These are phyloP conservation scores for Yamadazyma mexicana DNA, from an alignment of 1,139 yeast species.

Conservation along the genomic window DNA sequence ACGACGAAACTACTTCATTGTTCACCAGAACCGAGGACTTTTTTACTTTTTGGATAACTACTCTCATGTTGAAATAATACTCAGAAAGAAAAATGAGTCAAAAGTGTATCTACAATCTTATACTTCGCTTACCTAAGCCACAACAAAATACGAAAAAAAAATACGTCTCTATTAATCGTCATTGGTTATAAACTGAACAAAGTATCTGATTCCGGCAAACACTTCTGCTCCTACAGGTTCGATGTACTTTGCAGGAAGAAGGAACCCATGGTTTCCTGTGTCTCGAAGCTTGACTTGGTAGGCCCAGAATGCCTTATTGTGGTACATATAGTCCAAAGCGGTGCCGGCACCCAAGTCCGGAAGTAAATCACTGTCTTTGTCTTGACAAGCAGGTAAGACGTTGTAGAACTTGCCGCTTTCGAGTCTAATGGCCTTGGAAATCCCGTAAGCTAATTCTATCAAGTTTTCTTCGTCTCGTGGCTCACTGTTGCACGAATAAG, in stretches of 20 bases:
- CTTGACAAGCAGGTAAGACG: constrained; percentile 78
- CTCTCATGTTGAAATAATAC: constrained; percentile 54
- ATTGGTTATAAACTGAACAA: constrained; percentile 60
- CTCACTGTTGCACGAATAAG: constrained; percentile 67
- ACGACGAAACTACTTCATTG: constrained; percentile 64
- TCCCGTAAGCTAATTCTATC: constrained; percentile 77
- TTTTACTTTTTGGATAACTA: constrained; percentile 85
- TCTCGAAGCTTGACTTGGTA: constrained; percentile 81
- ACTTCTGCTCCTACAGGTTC: constrained; percentile 77
- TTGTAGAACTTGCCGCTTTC: constrained; percentile 62
- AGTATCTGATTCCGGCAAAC: constrained; percentile 66
- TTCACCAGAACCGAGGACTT: constrained; percentile 87
- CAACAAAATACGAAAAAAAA: too few species aligned
- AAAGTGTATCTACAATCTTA: not conserved
- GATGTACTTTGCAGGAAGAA: constrained; percentile 70
- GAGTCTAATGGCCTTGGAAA: constrained; percentile 68
- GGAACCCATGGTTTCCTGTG: constrained; percentile 80
- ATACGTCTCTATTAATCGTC: constrained; percentile 26
- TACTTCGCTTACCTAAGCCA: constrained; percentile 1
- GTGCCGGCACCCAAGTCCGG: constrained; percentile 83
- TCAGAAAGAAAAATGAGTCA: not conserved
- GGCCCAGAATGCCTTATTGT: constrained; percentile 80
- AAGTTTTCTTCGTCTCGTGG: constrained; percentile 83
- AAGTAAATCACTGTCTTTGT: constrained; percentile 65
- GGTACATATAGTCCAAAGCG: constrained; percentile 82